Evolutionary conservation across 2,329 filamentous ascomycete species (phyloP).

Genomic region (Capronia coronata): DNA sequence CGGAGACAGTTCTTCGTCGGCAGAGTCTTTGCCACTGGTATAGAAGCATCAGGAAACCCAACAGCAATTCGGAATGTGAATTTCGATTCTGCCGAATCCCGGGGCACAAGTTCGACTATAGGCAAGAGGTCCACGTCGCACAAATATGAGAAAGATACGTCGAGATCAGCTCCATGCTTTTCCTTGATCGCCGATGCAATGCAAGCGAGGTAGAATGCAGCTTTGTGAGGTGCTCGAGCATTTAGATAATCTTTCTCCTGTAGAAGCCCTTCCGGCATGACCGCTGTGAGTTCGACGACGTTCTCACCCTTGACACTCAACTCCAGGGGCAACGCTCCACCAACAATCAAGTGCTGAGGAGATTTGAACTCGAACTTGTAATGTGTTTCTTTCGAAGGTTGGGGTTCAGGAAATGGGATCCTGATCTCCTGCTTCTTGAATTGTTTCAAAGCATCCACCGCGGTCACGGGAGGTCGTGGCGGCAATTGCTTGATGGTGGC

Average conservation of each 20-base stretch:
- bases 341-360: constrained; percentile 74
- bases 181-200: constrained; percentile 64
- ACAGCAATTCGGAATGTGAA: constrained; percentile 62
- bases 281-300: constrained; percentile 74
- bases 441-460: constrained; percentile 62
- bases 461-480: constrained; percentile 43
- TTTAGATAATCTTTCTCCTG: constrained; percentile 94
- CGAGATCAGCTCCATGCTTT: constrained; percentile 48
- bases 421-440: constrained; percentile 60
- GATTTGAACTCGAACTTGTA: constrained; percentile 75
- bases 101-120: constrained; percentile 47
- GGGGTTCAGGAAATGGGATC: constrained; percentile 82
- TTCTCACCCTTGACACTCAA: constrained; percentile 59
- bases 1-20: constrained; percentile 66
- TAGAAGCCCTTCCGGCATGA: constrained; percentile 73
- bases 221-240: constrained; percentile 88
- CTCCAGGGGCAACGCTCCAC: constrained; percentile 76
- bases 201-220: constrained; percentile 83
- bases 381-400: constrained; percentile 65
- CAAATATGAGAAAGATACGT: constrained; percentile 58
- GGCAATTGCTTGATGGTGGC: constrained; percentile 52
- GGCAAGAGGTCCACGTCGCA: constrained; percentile 73
- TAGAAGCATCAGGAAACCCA: constrained; percentile 61
- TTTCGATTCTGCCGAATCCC: constrained; percentile 25
- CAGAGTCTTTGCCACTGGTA: constrained; percentile 63